Conservation (phyloP, 352 stramenopile genomes). For the Pythium rishiriense region DNA sequence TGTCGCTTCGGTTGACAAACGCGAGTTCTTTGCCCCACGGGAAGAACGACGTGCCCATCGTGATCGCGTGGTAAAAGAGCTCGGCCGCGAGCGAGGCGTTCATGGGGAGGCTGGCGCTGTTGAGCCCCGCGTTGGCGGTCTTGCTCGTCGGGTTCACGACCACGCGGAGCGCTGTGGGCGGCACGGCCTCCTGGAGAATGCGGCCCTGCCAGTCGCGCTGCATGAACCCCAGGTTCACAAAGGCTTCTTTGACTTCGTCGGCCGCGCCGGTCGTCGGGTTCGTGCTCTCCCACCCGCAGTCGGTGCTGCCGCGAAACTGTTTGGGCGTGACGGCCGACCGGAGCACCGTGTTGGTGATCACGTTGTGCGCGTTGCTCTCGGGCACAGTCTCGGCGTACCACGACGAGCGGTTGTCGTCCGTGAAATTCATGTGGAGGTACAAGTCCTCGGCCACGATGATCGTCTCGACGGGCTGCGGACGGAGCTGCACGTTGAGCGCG, state of each 20-base stretch:
- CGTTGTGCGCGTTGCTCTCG: not conserved
- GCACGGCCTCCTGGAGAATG: constrained; percentile 1
- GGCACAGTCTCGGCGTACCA: not conserved
- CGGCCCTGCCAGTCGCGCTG: constrained; percentile 17
- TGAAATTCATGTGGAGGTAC: not conserved
- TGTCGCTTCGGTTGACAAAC: not conserved
- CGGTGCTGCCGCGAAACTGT: constrained; percentile 2
- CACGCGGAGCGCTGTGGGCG: not conserved
- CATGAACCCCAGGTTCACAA: constrained; percentile 9
- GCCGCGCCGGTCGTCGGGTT: not conserved
- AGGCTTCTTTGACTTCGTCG: constrained; percentile 4
- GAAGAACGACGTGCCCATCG: not conserved
- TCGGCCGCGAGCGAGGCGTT: constrained; percentile 13
- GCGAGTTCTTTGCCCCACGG: not conserved
- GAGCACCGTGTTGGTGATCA: constrained; percentile 8
- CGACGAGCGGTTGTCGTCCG: not conserved
- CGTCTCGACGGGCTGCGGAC: not conserved
- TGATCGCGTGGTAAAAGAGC: constrained; percentile 10
- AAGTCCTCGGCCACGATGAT: constrained; percentile 3
- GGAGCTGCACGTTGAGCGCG: constrained; percentile 17
- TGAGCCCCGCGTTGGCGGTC: not conserved
- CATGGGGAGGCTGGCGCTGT: constrained; percentile 13
- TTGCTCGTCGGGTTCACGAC: constrained; percentile 16
- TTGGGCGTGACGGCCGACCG: not conserved
- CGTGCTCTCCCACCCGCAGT: not conserved